Base-by-base conservation (phyloP, 495 filamentous ascomycete species). In the Podospora australis region DNA sequence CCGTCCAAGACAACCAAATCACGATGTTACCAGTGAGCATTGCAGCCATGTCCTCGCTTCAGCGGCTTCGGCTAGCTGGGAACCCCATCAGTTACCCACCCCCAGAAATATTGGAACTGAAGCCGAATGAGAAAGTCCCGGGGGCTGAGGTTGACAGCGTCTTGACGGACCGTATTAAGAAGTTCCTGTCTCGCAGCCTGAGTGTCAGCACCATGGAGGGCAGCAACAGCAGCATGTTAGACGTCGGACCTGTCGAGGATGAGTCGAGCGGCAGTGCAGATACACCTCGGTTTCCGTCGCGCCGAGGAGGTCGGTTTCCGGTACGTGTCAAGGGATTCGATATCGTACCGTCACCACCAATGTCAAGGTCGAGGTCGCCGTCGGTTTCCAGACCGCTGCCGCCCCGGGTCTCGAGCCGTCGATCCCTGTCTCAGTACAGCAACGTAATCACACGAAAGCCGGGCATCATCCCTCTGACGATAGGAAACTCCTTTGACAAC, bases 41-140 rank as follows among this genome's bases (percentile, higher is more conserved):
- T 17, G 88, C 84, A 22, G 84, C 90, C 55, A 94, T 95, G 82
- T 78, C 74, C 42, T 86, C 87, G 38, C 74, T 96, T 21, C 84
- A 88, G 53, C 83, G 90, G 53, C 65, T 96, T 51, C 90, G 89
- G 57, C 69, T 95, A 22, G 79, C 86, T 19, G 86, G 85, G 21
- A 95, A 95, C 60, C 86, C 87, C 17, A 74, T 95, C 39, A 60
- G 50, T 4, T 86, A 83, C 52, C 83, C 83, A 2, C 80, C 83
- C n/a, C 71, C 67, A 53, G 78, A 84, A 34, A 59, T 81, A 14
- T 60, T 78, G 8, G 68, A 62, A n/a, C 25, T 70, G 5, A 65
- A 69, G 22, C 65, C 69, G 46, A 63, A 66, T 36, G 65, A 64
- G 14, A 58, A 52, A n/a, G 46, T 68, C 23, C 66, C 70, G 36